Evolutionary conservation across 495 filamentous ascomycete genomes (phyloP).

Genomic region (Immersiella caudata): DNA sequence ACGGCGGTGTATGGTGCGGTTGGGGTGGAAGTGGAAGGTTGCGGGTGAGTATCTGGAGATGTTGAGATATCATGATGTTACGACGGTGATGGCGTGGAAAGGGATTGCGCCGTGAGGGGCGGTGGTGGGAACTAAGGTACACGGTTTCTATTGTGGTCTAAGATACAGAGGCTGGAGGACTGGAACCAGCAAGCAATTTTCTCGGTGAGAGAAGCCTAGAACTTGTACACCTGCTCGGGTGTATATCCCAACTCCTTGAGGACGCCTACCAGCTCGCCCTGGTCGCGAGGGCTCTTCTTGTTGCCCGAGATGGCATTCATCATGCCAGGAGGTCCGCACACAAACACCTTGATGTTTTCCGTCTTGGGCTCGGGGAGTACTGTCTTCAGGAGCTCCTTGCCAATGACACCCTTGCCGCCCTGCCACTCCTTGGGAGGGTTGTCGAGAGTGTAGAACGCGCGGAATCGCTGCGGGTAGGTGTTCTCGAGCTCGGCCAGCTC

Average conservation of each 20-base stretch:
- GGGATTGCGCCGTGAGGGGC: background rate
- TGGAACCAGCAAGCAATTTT: background rate
- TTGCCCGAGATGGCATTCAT: constrained; percentile 89
- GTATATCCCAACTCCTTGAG: constrained; percentile 90
- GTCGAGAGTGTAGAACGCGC: constrained; percentile 86
- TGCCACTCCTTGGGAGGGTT: constrained; percentile 81
- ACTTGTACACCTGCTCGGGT: constrained; percentile 97
- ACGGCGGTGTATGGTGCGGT: background rate
- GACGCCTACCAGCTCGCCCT: constrained; percentile 83
- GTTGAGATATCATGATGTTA: constrained; percentile 27
- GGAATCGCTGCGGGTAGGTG: constrained; percentile 89
- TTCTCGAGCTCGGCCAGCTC: constrained; percentile 85
- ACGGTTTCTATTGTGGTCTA: background rate
- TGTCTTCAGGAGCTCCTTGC: constrained; percentile 87
- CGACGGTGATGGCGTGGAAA: constrained; percentile 19
- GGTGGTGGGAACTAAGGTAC: no score
- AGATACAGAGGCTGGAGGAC: background rate
- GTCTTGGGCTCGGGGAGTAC: constrained; percentile 86
- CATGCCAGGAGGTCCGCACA: constrained; percentile 86
- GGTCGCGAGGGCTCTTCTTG: constrained; percentile 88
- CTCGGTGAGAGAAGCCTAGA: constrained; percentile 52
- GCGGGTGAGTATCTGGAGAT: constrained; percentile 28
- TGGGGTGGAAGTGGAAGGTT: constrained; percentile 26
- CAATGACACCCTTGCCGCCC: constrained; percentile 75
- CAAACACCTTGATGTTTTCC: constrained; percentile 90